Conservation (phyloP, 1,139 yeast species). For the Taphrina deformans region DNA sequence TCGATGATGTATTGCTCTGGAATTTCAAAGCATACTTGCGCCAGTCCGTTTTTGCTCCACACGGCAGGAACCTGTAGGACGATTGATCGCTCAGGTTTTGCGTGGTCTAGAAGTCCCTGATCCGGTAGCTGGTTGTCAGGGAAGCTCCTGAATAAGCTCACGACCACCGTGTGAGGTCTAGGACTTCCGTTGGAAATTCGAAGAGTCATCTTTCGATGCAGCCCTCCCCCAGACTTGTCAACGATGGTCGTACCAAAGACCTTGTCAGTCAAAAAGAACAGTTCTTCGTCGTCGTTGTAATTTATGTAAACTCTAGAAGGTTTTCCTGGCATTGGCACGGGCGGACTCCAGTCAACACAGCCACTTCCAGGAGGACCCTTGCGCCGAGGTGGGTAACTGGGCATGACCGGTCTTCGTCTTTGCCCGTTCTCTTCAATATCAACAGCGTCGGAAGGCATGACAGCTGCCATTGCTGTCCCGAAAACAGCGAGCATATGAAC, state of each 20-base stretch:
- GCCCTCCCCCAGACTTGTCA: not conserved
- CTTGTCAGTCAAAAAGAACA: not conserved
- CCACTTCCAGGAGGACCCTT: not conserved
- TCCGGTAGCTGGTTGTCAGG: not conserved
- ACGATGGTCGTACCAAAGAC: not conserved
- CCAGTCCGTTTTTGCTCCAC: not conserved
- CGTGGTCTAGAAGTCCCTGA: not conserved
- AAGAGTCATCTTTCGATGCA: not conserved
- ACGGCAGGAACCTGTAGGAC: not conserved
- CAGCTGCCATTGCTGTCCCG: not conserved
- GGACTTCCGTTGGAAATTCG: not conserved
- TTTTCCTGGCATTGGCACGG: not conserved
- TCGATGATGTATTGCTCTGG: not conserved
- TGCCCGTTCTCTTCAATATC: not conserved
- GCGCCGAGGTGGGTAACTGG: not conserved
- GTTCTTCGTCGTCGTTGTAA: not conserved
- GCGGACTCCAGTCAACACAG: not conserved
- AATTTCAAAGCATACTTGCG: not conserved
- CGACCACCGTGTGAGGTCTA: not conserved
- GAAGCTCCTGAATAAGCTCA: not conserved
- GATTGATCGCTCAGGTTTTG: not conserved
- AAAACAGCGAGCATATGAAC: too few relatives aligned
- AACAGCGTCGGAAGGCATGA: not conserved
- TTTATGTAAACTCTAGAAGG: not conserved
- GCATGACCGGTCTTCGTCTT: not conserved